Evolutionary conservation across 306 rosid species (phyloP).

Genomic region (Parietaria judaica): DNA sequence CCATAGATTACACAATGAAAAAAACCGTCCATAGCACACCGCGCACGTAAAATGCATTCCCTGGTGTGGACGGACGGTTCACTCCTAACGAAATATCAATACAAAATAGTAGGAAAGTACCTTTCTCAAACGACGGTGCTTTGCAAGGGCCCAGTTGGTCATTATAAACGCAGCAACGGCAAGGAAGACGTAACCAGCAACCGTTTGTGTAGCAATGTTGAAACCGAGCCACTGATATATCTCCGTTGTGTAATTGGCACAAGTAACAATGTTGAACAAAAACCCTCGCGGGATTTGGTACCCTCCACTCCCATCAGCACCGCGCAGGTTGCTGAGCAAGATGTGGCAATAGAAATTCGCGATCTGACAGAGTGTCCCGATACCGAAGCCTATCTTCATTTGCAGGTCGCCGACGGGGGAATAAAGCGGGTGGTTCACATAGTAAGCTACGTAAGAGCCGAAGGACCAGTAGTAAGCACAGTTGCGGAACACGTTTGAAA

Average conservation of each 20-base stretch:
- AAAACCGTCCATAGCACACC: conserved; percentile 4
- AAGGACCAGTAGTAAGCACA: conserved; percentile 96
- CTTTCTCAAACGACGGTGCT: conserved; percentile 94
- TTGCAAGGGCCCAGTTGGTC: conserved; percentile 96
- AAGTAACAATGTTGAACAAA: conserved; percentile 85
- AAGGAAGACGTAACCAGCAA: conserved; percentile 72
- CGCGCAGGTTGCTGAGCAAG: conserved; percentile 66
- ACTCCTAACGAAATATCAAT: too few species aligned
- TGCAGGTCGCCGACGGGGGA: conserved; percentile 79
- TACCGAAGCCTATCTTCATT: conserved; percentile 83
- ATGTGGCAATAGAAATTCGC: conserved; percentile 77
- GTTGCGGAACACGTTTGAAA: conserved; percentile 88
- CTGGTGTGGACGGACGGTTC: too few species aligned
- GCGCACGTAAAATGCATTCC: neutral
- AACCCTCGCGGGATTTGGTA: conserved; percentile 90
- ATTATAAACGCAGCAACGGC: conserved; percentile 74
- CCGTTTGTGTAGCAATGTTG: conserved; percentile 87
- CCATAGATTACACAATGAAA: neutral
- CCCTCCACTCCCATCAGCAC: conserved; percentile 80
- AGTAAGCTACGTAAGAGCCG: conserved; percentile 72
- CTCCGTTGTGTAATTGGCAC: conserved; percentile 96
- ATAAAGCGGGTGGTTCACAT: conserved; percentile 80
- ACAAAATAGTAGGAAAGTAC: conserved; percentile 23
- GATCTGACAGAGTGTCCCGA: conserved; percentile 71
- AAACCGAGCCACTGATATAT: conserved; percentile 98